Base-by-base conservation (phyloP, 2,329 filamentous ascomycete genomes). In the Colletotrichum lindemuthianum region DNA sequence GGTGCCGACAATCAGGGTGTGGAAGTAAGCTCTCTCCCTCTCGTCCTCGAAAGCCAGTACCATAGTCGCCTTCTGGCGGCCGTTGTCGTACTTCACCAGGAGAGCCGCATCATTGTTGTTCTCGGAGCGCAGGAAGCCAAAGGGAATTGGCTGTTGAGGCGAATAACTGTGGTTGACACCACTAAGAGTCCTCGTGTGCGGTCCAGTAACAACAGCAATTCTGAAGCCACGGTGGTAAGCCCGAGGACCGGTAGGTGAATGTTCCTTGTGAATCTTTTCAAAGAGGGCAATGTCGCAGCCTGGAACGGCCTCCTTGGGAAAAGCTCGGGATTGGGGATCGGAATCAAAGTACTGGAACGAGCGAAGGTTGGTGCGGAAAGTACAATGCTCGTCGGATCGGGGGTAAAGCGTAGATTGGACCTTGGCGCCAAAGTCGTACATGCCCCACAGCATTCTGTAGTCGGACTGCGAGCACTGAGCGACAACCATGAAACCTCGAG, bases 271-370 rank as follows among this genome's bases (percentile, higher is more conserved):
- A 1, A 87, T 80, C 69, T 86, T 89, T 73, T 96, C 92, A 71
- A 95, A 97, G 4, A 97, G 74, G 8, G 88, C 86, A 34, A 96
- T 78, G 44, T 90, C 89, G 74, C 92, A 96, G 45, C 87, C 84
- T 41, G 86, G 82, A 6, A 93, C 84, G 6, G 90, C 83, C 32
- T 96, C 93, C 50, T 88, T 84, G 6, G 93, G 92, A 73, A 97
- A 97, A 2, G 86, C 83, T 63, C 88, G 85, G 12, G 90, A 84
- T 63, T 91, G 84, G n/a, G 88, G 81, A 69, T 88, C 86, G 2
- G 89, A 84, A 72, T 96, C 92, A 72, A 93, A 90, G 73, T 95
- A 96, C 71, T 95, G 92, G 68, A 96, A 92, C 33, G 89, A 86
- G 48, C 87, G 87, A 8, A 97, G 79, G 2, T 86, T 88, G 8